Base-by-base conservation (phyloP, 768 basidiomycete genomes). In the Trametes cinnabarina region DNA sequence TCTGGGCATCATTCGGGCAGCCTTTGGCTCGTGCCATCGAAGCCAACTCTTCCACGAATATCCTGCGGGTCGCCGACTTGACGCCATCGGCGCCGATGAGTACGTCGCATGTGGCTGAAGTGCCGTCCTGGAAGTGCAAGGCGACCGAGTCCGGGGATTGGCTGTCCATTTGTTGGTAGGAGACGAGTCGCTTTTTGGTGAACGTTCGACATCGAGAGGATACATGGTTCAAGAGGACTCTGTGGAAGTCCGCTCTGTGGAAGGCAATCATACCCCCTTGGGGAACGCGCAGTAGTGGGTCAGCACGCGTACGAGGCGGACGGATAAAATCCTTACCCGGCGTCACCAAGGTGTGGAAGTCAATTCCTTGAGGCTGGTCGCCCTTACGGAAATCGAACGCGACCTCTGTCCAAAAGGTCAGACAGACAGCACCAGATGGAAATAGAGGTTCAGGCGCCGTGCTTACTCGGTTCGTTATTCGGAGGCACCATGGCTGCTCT, bases 41-140 rank as follows among this genome's bases (percentile, higher is more conserved):
- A 3, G 70, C 68, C 1, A 64, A 57, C 53, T 73, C 70, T 1
- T 62, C 58, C 57, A 76, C 73, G 63, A 85, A 66, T 41, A 46
- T 49, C 7, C 62, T 57, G 20, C 79, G 74, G 19, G 73, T 80
- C 55, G 73, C 75, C 28, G 85, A 87, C 70, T 82, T 83, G 57
- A 88, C 58, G 4, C 86, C 86, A 61, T 88, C 87, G n/a, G 85
- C 86, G 35, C 86, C 87, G 51, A 88, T 70, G 41, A 90, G 79
- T 11, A 88, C 66, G 66, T 90, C 87, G 65, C 85, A 88, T 22
- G 75, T 73, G 4, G 83, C 75, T 11, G 72, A 77, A 14, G 83
- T 75, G 40, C 84, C 86, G 64, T 90, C 88, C 60, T 80, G 73
- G 66, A 90, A 90, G 20, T 73, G 64, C 56, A 90, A 71, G 26